Percentiles rank a stretch among this genome's conserved stretches.
phyloP scores from a whole-genome alignment of 31 red algal species.

The Endocladia muricata region DNA sequence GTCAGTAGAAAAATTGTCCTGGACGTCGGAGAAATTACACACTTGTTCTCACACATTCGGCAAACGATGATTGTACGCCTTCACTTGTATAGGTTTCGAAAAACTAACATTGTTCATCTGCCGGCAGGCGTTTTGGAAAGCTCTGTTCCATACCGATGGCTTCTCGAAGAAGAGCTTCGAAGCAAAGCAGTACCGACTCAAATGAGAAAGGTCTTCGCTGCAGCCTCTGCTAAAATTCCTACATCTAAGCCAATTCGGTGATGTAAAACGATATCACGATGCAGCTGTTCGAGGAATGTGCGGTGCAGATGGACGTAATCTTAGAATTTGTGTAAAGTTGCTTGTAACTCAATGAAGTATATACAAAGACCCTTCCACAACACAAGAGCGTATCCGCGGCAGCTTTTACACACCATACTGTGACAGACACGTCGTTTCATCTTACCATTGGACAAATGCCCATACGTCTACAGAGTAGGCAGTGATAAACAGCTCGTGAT shows the following conservation, averaged over 20 bases:
- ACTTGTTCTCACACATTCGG: constrained; percentile 95
- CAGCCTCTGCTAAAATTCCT: constrained; percentile 23
- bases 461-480: no score
- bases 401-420: no score
- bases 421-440: no score
- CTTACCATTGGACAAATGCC: no score
- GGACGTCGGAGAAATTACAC: constrained; percentile 45
- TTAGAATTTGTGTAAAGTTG: no score
- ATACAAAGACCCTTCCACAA: no score
- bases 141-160: constrained; percentile 53
- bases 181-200: constrained; percentile 72
- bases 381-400: no score
- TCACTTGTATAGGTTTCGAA: not conserved
- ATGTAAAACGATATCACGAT: no score
- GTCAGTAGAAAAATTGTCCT: not conserved
- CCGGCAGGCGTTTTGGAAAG: not conserved
- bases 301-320: no score
- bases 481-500: no score
- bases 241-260: not conserved
- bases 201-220: constrained; percentile 87
- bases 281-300: no score
- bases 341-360: no score
- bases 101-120: not conserved
- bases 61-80: constrained; percentile 66
- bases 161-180: constrained; percentile 29